Base-by-base conservation (phyloP, 768 basidiomycete genomes). In the Lactifluus hygrophoroides region DNA sequence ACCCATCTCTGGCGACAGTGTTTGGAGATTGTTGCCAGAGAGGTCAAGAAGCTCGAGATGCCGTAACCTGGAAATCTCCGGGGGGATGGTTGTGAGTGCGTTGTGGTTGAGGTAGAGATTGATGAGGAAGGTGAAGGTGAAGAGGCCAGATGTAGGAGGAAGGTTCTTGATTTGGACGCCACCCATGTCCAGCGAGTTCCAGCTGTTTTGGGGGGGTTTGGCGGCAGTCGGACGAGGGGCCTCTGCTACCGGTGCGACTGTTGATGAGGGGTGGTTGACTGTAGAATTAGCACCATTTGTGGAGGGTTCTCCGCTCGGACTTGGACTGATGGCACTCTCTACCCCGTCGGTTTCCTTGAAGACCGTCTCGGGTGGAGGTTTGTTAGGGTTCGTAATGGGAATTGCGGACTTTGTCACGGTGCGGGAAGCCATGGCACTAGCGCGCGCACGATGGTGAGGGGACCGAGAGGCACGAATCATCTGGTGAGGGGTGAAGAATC, bases 91-190 rank as follows among this genome's bases (percentile, higher is more conserved):
- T 9, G 84, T 74, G 46, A 99, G 78, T 25, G 82, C 76, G 67
- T 99, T 99, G 76, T 98, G 95, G 65, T 97, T 97, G 70, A 99
- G 88, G 74, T 94, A 97, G 49, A 99, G 86, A 61, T 86, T 88
- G 65, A 87, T 88, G 58, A 99, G 85, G 78, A 94, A 96, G n/a
- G 83, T 82, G 76, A 95, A 97, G 8, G 83, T 75, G 71, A 90
- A 90, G 43, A 91, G 76, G 27, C 84, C 85, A 46, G 86, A 88
- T 7, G 74, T 77, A 5, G 84, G 74, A 35, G 94, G 90, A 51
- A 99, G 78, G 64, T 88, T 91, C 78, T 94, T 95, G 69, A 99
- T 84, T 63, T 84, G 83, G 64, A 96, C 85, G 16, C 96, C 96
- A 54, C 96, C 95, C 84, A 99, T 91, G 73, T 99, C 96, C 48